These are phyloP conservation scores for Talaromyces sp. DNA, from an alignment of 2,329 filamentous ascomycete genomes.

Conservation along the genomic window DNA sequence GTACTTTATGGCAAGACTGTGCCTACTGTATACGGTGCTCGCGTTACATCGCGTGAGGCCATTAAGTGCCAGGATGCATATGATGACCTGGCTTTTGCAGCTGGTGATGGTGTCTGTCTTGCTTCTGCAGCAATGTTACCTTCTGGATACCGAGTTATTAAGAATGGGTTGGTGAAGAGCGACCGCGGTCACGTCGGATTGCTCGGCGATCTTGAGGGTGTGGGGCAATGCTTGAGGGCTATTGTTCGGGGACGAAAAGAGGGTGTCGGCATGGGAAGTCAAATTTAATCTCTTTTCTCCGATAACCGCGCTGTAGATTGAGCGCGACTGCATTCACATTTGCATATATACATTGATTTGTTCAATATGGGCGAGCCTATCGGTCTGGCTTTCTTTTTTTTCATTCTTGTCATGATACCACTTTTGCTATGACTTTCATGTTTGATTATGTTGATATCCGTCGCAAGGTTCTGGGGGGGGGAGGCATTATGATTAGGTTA, in stretches of 20 bases:
- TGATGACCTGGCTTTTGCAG: constrained; percentile 82
- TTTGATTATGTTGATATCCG: not conserved
- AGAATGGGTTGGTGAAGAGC: constrained; percentile 73
- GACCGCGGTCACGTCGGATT: constrained; percentile 87
- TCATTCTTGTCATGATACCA: constrained; percentile 3
- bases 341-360: no score
- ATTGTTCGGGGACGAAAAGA: constrained; percentile 67
- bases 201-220: constrained; percentile 79
- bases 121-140: constrained; percentile 85
- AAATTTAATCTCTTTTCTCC: not conserved
- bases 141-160: constrained; percentile 72
- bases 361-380: no score
- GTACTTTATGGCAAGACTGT: constrained; percentile 85
- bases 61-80: constrained; percentile 79
- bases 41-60: constrained; percentile 70
- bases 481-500: not conserved
- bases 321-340: constrained; percentile 3
- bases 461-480: no score
- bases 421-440: not conserved
- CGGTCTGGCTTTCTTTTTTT: constrained; percentile 11
- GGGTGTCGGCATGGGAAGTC: constrained; percentile 69
- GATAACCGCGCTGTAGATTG: not conserved
- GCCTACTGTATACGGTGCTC: constrained; percentile 81
- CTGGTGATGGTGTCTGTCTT: constrained; percentile 86
- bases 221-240: constrained; percentile 73